A percentile compares a stretch with the other conserved stretches of the same genome.
phyloP scores from a whole-genome alignment of 2,329 filamentous ascomycete species.

The Balansia obtecta region DNA sequence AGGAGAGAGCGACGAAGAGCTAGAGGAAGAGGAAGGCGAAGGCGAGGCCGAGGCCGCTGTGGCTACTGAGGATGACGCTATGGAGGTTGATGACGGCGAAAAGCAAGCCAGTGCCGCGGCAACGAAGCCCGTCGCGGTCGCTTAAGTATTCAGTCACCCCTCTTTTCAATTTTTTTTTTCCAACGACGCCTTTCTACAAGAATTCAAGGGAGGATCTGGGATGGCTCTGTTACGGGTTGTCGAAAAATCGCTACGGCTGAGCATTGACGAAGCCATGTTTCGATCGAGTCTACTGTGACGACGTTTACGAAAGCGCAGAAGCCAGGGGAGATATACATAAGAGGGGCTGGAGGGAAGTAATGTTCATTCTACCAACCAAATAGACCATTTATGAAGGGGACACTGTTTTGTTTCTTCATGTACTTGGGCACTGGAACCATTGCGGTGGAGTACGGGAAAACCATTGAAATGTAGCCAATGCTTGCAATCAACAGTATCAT shows the following conservation, averaged over 20 bases:
- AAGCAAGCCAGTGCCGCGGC: slow-evolving; percentile 20
- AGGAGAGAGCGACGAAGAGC: slow-evolving; percentile 61
- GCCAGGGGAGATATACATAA: background rate
- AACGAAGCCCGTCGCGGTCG: slow-evolving; percentile 23
- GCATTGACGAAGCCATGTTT: background rate
- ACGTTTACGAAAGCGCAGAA: background rate
- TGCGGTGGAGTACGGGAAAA: too few species aligned
- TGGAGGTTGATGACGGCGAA: slow-evolving; percentile 35
- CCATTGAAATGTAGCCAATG: too few species aligned
- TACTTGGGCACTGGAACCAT: background rate
- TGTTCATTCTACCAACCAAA: background rate
- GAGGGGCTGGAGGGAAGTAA: background rate
- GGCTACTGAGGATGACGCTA: slow-evolving; percentile 28
- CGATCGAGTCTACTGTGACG: background rate
- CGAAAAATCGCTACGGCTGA: background rate
- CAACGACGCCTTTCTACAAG: background rate
- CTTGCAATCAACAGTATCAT: too few species aligned
- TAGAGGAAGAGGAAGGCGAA: slow-evolving; percentile 34
- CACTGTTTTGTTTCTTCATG: background rate
- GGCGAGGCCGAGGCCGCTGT: slow-evolving; percentile 24
- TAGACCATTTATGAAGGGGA: background rate
- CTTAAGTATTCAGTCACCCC: slow-evolving; percentile 10
- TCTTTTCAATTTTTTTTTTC: background rate
- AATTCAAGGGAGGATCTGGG: background rate
- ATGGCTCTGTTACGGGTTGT: background rate